These are phyloP conservation scores for Termitomyces titanicus DNA, from an alignment of 768 basidiomycete species.

Conservation along the genomic window DNA sequence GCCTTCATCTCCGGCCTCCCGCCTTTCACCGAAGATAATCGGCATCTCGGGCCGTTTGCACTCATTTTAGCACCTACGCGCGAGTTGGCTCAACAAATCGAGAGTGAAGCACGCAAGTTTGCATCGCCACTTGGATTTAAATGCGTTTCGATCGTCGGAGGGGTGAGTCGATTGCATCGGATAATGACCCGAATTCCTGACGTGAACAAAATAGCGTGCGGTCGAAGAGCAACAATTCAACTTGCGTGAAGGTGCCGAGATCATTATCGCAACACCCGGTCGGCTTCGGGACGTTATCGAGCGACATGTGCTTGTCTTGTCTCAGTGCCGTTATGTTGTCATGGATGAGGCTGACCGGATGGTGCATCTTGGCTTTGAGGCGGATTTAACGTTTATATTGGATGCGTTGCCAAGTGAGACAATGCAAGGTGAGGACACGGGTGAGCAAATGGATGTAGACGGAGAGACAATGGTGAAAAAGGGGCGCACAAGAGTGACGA, in stretches of 20 bases:
- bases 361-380: conserved; percentile 97
- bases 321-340: conserved; percentile 97
- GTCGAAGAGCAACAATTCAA: conserved; percentile 99
- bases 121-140: conserved; percentile 86
- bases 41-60: conserved; percentile 91
- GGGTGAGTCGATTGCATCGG: conserved; percentile 58
- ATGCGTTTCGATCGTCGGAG: conserved; percentile 98
- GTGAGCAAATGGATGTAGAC: conserved; percentile 77
- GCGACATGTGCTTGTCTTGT: conserved; percentile 90
- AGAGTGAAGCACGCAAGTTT: conserved; percentile 89
- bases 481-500: conserved; percentile 87
- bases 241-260: conserved; percentile 96
- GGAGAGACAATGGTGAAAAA: conserved; percentile 64
- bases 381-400: conserved; percentile 89
- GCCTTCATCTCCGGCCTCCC: conserved; percentile 88
- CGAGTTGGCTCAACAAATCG: conserved; percentile 97
- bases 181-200: conserved; percentile 4
- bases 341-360: conserved; percentile 99
- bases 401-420: conserved; percentile 87
- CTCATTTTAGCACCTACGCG: conserved; percentile 96
- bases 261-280: conserved; percentile 98
- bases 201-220: conserved; percentile 50
- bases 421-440: conserved; percentile 81
- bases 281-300: conserved; percentile 98
- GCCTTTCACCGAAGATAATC: conserved; percentile 85